Base-by-base conservation (phyloP, 306 rosid species). In the Neltuma alba region DNA sequence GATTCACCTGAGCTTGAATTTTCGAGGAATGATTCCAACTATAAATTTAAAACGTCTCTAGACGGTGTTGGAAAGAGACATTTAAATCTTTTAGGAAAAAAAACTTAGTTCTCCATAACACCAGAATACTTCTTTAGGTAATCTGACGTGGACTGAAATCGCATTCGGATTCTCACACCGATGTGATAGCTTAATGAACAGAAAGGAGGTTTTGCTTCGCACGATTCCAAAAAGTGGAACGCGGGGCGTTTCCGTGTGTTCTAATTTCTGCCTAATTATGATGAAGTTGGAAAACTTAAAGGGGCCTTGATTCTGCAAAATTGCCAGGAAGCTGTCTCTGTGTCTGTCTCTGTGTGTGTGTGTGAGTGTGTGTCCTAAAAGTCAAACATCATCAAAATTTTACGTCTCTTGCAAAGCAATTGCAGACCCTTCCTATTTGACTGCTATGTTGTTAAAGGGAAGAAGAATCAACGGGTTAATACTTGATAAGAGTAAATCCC, bases 141-240 rank as follows among this genome's bases (percentile, higher is more conserved):
- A 57, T 10, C 9, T 20, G 33, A 57, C 3, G 9, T 23, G 42
- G n/a, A n/a, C n/a, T n/a, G n/a, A n/a, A n/a, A n/a, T n/a, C n/a
- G n/a, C n/a, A n/a, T n/a, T n/a, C n/a, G n/a, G n/a, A n/a, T n/a
- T n/a, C n/a, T n/a, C n/a, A n/a, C n/a, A n/a, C n/a, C n/a, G n/a
- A n/a, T n/a, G n/a, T n/a, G n/a, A n/a, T n/a, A n/a, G n/a, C n/a
- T n/a, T n/a, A n/a, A n/a, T n/a, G n/a, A n/a, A n/a, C n/a, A n/a
- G n/a, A 71, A 30, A 6, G 36, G 62, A 25, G 27, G 3, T 10
- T 66, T n/a, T 65, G 52, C 27, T 48, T 21, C 0, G 8, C 28
- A 44, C 78, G n/a, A n/a, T 36, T 66, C 73, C 73, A 72, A 78
- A 65, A 83, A 36, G 18, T 13, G 41, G 66, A 52, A 37, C 9